phyloP scores from a whole-genome alignment of 108 stramenopile genomes.

The Poteriospumella lacustris region DNA sequence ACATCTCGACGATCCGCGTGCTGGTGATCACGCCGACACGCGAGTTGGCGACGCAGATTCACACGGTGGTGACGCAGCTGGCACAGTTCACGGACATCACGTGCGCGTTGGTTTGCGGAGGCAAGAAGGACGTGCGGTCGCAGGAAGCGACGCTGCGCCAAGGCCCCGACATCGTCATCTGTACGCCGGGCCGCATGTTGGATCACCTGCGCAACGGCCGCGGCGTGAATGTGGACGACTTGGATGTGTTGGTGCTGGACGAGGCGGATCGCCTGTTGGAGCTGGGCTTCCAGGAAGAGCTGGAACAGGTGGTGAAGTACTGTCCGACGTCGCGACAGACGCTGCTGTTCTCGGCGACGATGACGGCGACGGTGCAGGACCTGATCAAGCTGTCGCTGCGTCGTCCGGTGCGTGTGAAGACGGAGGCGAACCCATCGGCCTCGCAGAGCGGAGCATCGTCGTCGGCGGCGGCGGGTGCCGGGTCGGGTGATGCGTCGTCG shows the following conservation, averaged over 20 bases:
- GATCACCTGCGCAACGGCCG: slow-evolving; percentile 87
- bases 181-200: slow-evolving; percentile 89
- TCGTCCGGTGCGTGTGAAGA: slow-evolving; percentile 75
- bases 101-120: slow-evolving; percentile 79
- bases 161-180: slow-evolving; percentile 85
- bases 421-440: no score
- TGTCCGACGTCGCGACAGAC: slow-evolving; percentile 81
- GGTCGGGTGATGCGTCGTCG: no score
- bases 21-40: slow-evolving; percentile 86
- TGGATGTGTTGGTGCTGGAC: slow-evolving; percentile 75
- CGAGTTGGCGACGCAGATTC: slow-evolving; percentile 87
- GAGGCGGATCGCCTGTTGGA: slow-evolving; percentile 88
- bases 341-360: slow-evolving; percentile 93
- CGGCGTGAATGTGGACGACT: slow-evolving; percentile 76
- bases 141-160: slow-evolving; percentile 77
- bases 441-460: no score
- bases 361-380: slow-evolving; percentile 87
- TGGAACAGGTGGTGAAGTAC: slow-evolving; percentile 77
- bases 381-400: slow-evolving; percentile 77
- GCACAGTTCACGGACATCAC: slow-evolving; percentile 56
- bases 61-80: slow-evolving; percentile 75
- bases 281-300: slow-evolving; percentile 91
- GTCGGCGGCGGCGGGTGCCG: no score
- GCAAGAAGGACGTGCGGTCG: slow-evolving; percentile 64
- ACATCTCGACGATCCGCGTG: slow-evolving; percentile 63